Conservation (phyloP, 2,329 filamentous ascomycete genomes). For the Hymenoscyphus repandus region DNA sequence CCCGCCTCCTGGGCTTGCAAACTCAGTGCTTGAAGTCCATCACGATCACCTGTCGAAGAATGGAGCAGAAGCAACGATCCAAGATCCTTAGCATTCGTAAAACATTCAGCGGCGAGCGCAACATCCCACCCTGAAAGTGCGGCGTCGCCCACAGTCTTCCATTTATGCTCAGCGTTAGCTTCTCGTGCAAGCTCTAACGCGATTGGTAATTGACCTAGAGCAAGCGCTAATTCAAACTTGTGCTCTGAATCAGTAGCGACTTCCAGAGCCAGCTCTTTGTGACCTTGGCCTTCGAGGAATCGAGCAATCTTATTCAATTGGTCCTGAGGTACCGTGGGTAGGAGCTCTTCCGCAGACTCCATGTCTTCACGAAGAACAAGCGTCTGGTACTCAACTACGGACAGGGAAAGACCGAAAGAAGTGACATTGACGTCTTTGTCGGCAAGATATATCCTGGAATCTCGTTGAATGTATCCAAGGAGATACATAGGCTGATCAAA, state of each 20-base stretch:
- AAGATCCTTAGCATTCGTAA: constrained; percentile 82
- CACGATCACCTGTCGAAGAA: constrained; percentile 74
- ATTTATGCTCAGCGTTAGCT: constrained; percentile 90
- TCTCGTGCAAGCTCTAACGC: constrained; percentile 78
- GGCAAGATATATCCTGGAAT: constrained; percentile 89
- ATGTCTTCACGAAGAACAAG: constrained; percentile 90
- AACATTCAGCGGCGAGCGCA: constrained; percentile 84
- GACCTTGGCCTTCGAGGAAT: constrained; percentile 94
- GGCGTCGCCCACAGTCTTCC: constrained; percentile 94
- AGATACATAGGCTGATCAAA: constrained; percentile 96
- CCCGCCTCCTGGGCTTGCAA: constrained; percentile 69
- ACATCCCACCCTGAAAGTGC: constrained; percentile 85
- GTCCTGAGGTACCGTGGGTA: constrained; percentile 78
- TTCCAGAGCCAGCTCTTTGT: constrained; percentile 91
- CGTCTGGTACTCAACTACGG: constrained; percentile 95
- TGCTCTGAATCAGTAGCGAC: constrained; percentile 94
- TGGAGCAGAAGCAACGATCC: constrained; percentile 85
- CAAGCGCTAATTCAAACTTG: constrained; percentile 87
- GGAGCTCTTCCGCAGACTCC: constrained; percentile 81
- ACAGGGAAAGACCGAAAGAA: constrained; percentile 84
- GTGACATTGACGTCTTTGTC: constrained; percentile 94
- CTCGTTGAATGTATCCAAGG: constrained; percentile 88
- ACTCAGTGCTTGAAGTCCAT: constrained; percentile 68
- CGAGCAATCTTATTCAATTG: constrained; percentile 98
- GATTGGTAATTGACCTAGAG: constrained; percentile 76